phyloP scores from a whole-genome alignment of 1,284 basidiomycete genomes.

The Tetrapyrgos nigripes region DNA sequence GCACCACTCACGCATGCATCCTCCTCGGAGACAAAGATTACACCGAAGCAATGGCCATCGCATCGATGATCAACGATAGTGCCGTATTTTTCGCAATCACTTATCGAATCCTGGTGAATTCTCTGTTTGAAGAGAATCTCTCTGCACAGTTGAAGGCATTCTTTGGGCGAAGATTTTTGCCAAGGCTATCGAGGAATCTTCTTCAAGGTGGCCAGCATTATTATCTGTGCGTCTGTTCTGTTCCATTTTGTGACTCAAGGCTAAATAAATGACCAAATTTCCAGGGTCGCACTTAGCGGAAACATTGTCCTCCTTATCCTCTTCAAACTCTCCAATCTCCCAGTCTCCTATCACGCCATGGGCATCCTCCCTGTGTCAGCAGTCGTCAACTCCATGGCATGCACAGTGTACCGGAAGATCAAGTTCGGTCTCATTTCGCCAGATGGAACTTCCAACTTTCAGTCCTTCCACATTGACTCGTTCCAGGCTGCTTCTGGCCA shows the following conservation, averaged over 20 bases:
- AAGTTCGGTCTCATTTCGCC: neutral
- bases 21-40: neutral
- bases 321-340: neutral
- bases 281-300: too few relatives aligned
- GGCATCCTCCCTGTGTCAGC: neutral
- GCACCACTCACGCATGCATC: constrained; percentile 10
- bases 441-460: too few relatives aligned
- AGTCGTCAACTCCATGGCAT: neutral
- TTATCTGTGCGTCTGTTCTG: neutral
- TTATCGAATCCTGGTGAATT: too few relatives aligned
- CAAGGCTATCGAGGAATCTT: neutral
- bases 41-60: neutral
- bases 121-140: too few relatives aligned
- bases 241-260: neutral
- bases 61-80: constrained; percentile 6
- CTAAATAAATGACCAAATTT: too few relatives aligned
- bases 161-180: too few relatives aligned
- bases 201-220: neutral
- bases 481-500: too few relatives aligned
- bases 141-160: neutral
- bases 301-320: neutral
- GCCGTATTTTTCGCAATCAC: too few relatives aligned
- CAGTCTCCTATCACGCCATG: neutral
- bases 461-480: too few relatives aligned
- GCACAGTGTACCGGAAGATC: too few relatives aligned